A percentile compares a stretch with the other conserved stretches of the same genome.
Evolutionary conservation across 2,329 filamentous ascomycete species (phyloP).

Genomic region (Gliomastix tumulicola): DNA sequence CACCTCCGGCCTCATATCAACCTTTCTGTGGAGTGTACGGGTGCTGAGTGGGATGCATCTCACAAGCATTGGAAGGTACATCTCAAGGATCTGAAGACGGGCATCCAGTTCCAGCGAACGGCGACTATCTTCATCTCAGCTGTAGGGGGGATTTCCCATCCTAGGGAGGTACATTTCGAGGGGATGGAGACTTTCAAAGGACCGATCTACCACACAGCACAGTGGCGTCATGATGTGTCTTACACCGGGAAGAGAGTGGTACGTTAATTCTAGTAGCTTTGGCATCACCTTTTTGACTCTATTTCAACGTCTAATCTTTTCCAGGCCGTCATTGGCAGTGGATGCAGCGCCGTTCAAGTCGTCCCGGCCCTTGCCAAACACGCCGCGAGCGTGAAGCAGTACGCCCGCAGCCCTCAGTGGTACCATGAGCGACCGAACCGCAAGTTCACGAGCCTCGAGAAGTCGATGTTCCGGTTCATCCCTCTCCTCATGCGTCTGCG

Average conservation of each 20-base stretch:
- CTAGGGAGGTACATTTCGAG: conserved; percentile 29
- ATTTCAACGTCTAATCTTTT: no score
- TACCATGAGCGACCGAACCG: conserved; percentile 13
- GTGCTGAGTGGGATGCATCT: conserved; percentile 11
- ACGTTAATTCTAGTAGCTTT: no score
- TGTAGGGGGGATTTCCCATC: conserved; percentile 16
- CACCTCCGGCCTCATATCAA: conserved; percentile 13
- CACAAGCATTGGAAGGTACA: conserved; percentile 10
- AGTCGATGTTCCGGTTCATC: conserved; percentile 12
- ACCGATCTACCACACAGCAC: conserved; percentile 44
- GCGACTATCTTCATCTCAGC: conserved; percentile 15
- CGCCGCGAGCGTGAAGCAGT: conserved; percentile 8
- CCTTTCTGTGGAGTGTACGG: conserved; percentile 9
- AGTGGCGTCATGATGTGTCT: conserved; percentile 45
- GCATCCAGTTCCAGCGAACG: conserved; percentile 8
- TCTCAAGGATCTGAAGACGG: conserved; percentile 9
- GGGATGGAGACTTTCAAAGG: conserved; percentile 44
- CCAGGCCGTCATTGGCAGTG: conserved; percentile 40
- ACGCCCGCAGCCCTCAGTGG: conserved; percentile 11
- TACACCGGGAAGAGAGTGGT: conserved; percentile 38
- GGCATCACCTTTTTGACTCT: no score
- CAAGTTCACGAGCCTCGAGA: conserved; percentile 7
- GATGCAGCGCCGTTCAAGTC: conserved; percentile 47
- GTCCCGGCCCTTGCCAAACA: conserved; percentile 31
- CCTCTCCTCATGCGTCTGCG: conserved; percentile 10